These are phyloP conservation scores for Crithidia sp. DNA, from an alignment of 208 protist species.

Conservation along the genomic window DNA sequence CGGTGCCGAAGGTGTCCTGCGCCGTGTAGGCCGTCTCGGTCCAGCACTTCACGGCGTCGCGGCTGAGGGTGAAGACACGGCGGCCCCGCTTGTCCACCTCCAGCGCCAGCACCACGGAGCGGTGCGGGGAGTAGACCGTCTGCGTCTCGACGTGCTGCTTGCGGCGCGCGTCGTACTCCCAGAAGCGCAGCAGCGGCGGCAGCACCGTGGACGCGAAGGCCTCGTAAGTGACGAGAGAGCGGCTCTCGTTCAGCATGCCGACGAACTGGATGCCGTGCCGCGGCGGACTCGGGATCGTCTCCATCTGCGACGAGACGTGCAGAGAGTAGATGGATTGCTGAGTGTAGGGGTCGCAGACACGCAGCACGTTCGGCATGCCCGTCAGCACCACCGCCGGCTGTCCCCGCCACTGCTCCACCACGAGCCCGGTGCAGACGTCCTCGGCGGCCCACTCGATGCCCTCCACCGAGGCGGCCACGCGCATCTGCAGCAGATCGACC, in stretches of 20 bases:
- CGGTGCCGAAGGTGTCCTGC: conserved; percentile 59
- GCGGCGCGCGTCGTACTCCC: conserved; percentile 58
- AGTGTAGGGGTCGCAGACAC: conserved; percentile 84
- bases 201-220: conserved; percentile 62
- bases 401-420: conserved; percentile 78
- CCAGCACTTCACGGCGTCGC: conserved; percentile 83
- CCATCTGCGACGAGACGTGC: conserved; percentile 88
- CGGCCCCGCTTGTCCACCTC: conserved; percentile 56
- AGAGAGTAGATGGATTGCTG: conserved; percentile 89
- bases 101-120: conserved; percentile 59
- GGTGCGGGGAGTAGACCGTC: conserved; percentile 80
- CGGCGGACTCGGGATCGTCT: conserved; percentile 70
- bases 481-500: conserved; percentile 75
- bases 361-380: conserved; percentile 80
- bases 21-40: conserved; percentile 47
- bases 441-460: conserved; percentile 85
- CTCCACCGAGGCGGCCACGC: conserved; percentile 58
- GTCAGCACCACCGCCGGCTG: conserved; percentile 79
- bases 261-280: conserved; percentile 83
- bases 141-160: conserved; percentile 77
- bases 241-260: conserved; percentile 66
- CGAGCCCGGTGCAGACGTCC: conserved; percentile 65
- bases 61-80: conserved; percentile 80
- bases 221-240: conserved; percentile 85
- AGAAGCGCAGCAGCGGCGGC: conserved; percentile 79